A percentile compares a stretch with the other conserved stretches of the same genome.
These are phyloP conservation scores for Nicotiana tomentosiformis DNA, from an alignment of 257 asterid genomes.

Conservation along the genomic window DNA sequence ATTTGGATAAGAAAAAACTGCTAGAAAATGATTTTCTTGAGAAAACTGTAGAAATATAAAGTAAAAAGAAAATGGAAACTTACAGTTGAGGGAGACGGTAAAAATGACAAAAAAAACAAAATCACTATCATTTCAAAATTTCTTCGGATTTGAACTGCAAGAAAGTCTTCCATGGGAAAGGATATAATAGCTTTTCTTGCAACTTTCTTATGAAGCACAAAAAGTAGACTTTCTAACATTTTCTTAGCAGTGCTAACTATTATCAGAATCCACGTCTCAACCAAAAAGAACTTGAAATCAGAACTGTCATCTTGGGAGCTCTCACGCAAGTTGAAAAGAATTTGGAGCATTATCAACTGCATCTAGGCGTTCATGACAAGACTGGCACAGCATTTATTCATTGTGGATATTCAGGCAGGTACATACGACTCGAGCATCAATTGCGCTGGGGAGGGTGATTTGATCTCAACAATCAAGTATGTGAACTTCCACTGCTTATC, in stretches of 20 bases:
- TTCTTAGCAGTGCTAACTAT: not conserved
- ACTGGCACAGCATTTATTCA: not conserved
- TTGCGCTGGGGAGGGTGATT: conserved; percentile 65
- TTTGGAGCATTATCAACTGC: not conserved
- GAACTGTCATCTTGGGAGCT: not conserved
- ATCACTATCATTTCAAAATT: not conserved
- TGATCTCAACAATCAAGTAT: conserved; percentile 71
- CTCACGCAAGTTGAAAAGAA: not conserved
- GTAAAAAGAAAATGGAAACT: not conserved
- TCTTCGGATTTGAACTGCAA: not conserved
- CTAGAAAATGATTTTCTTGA: too few relatives aligned
- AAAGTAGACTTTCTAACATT: not conserved
- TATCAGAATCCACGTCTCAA: not conserved
- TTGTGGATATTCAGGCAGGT: conserved; percentile 47
- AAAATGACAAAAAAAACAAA: not conserved
- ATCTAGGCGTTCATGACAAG: not conserved
- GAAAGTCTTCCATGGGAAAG: not conserved
- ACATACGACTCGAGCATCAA: conserved; percentile 93
- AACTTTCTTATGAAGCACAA: not conserved
- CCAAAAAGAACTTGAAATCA: conserved; percentile 1
- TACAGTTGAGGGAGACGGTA: not conserved
- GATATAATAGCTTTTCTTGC: not conserved
- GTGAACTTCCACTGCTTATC: conserved; percentile 89
- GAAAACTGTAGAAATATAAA: not conserved
- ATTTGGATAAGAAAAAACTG: too few relatives aligned